phyloP scores from a whole-genome alignment of 139 green algal species.

The Picochlorum sp. region DNA sequence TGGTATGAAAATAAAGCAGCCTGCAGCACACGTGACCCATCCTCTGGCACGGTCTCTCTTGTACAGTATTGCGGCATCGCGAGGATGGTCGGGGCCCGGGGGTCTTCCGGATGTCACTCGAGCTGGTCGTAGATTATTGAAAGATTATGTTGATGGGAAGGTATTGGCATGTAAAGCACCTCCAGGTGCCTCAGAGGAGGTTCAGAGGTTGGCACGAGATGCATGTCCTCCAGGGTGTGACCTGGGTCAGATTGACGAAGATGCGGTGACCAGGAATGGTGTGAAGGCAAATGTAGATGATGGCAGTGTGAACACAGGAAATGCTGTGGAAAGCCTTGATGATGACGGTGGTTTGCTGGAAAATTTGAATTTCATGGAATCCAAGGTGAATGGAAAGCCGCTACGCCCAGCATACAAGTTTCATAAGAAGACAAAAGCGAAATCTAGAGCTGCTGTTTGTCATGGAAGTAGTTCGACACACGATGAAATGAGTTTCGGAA shows the following conservation, averaged over 20 bases:
- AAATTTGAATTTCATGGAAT: constrained; percentile 11
- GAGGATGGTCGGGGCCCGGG: constrained; percentile 55
- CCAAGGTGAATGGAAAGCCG: constrained; percentile 14
- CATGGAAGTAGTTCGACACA: not conserved
- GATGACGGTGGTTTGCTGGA: not conserved
- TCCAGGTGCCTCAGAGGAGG: constrained; percentile 28
- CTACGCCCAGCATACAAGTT: constrained; percentile 63
- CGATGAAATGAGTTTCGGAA: not conserved
- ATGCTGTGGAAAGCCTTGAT: not conserved
- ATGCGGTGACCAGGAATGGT: not conserved
- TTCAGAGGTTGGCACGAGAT: not conserved
- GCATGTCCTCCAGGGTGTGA: not conserved
- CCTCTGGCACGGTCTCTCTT: constrained; percentile 54
- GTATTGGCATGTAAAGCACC: constrained; percentile 75
- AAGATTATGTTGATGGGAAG: constrained; percentile 85
- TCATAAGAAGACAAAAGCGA: constrained; percentile 57
- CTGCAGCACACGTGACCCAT: constrained; percentile 14
- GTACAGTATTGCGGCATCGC: constrained; percentile 40
- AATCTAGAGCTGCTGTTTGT: too few species aligned
- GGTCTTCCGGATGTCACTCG: constrained; percentile 84
- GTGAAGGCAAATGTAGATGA: not conserved
- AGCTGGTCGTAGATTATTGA: constrained; percentile 67
- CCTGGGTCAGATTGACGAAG: not conserved
- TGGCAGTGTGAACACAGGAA: not conserved
- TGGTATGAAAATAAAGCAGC: constrained; percentile 52